phyloP scores from a whole-genome alignment of 768 basidiomycete genomes.

The Phaffia tasmanica region DNA sequence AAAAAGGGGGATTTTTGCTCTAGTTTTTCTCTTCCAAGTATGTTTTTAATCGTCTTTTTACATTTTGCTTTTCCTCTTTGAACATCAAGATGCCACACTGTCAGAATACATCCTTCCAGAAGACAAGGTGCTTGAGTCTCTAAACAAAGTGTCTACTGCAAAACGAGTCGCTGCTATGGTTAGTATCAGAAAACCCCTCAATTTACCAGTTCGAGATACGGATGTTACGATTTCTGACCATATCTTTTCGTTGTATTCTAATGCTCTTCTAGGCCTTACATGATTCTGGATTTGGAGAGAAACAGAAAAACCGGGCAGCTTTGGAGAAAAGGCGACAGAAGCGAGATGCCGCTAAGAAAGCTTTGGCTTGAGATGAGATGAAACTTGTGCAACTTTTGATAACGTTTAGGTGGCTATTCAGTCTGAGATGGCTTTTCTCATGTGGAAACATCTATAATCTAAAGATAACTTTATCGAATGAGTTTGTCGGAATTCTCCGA shows the following conservation, averaged over 20 bases:
- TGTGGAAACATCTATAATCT: too few species aligned
- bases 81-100: slow-evolving; percentile 54
- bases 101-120: slow-evolving; percentile 67
- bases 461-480: too few species aligned
- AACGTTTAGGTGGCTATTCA: too few species aligned
- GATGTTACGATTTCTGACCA: slow-evolving; percentile 40
- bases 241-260: neutral
- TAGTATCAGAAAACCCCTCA: slow-evolving; percentile 30
- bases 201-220: neutral
- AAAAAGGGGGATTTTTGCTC: neutral
- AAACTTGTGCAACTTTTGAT: too few species aligned
- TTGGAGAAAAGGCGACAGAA: slow-evolving; percentile 20
- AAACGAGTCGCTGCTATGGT: slow-evolving; percentile 92
- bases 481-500: too few species aligned
- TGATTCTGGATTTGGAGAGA: slow-evolving; percentile 75
- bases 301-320: slow-evolving; percentile 53
- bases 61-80: neutral
- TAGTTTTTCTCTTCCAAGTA: neutral
- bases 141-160: slow-evolving; percentile 83
- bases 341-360: slow-evolving; percentile 11
- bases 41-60: neutral
- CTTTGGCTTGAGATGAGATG: neutral
- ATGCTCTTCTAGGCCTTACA: slow-evolving; percentile 45
- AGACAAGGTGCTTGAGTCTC: slow-evolving; percentile 62
- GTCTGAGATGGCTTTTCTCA: too few species aligned